Evolutionary conservation across 2,329 filamentous ascomycete genomes (phyloP).

Genomic region (Fusarium mexicanum): DNA sequence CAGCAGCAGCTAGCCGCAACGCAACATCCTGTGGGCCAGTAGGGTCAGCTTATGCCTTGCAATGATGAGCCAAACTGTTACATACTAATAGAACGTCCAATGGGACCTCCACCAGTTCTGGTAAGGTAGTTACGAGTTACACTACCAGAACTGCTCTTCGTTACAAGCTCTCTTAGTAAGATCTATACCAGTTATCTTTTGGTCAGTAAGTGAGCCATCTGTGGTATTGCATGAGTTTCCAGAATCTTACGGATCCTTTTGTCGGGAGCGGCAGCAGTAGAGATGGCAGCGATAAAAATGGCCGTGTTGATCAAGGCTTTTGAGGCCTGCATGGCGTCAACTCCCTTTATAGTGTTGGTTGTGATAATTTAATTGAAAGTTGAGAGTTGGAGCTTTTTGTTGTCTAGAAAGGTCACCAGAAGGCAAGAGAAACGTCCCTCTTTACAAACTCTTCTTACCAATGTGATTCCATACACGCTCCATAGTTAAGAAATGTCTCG

Average conservation of each 20-base stretch:
- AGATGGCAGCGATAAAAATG: neutral
- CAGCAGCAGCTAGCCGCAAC: no score
- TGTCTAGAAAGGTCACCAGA: neutral
- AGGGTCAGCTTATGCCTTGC: neutral
- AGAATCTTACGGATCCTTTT: no score
- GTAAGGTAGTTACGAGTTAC: neutral
- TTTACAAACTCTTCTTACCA: neutral
- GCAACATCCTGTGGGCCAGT: neutral
- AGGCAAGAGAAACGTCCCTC: neutral
- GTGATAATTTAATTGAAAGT: fast-evolving
- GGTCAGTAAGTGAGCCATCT: neutral
- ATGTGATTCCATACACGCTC: no score
- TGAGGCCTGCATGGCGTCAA: neutral
- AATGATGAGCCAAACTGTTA: neutral
- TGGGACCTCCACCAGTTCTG: neutral
- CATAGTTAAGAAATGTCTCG: neutral
- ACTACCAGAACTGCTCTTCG: neutral
- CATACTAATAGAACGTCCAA: no score
- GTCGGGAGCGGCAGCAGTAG: no score
- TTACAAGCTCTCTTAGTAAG: neutral
- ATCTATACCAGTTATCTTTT: no score
- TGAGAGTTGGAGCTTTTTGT: neutral
- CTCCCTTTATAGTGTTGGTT: no score
- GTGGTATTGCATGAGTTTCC: no score
- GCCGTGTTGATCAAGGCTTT: neutral